A percentile compares a stretch with the other conserved stretches of the same genome.
Evolutionary conservation across 805 yeast species (phyloP).

Genomic region (Metschnikowia bowlesiae): DNA sequence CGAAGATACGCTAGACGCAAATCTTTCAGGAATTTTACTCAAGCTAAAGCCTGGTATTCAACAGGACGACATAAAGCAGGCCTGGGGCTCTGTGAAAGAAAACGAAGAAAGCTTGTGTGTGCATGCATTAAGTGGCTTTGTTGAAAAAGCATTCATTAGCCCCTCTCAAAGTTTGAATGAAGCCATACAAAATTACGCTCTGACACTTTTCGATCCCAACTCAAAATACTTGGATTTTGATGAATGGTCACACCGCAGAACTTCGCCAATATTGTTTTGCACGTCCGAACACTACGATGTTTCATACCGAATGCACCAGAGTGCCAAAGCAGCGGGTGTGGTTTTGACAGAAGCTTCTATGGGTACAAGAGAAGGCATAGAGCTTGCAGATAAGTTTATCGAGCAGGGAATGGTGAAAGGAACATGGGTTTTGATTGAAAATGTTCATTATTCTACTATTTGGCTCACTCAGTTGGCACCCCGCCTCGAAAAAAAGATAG

Average conservation of each 20-base stretch:
- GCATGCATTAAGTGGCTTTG: not conserved
- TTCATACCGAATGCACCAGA: conserved; percentile 44
- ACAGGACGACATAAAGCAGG: not conserved
- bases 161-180: not conserved
- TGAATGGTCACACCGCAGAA: conserved; percentile 5
- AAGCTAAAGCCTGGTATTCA: not conserved
- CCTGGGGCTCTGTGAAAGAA: not conserved
- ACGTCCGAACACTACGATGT: conserved; percentile 67
- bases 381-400: conserved; percentile 53
- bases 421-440: conserved; percentile 74
- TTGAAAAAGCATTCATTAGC: not conserved
- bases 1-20: not conserved
- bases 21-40: not conserved
- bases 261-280: conserved; percentile 47
- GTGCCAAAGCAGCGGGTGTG: conserved; percentile 31
- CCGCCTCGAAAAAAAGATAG: conserved; percentile 31
- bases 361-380: conserved; percentile 68
- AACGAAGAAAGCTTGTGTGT: not conserved
- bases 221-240: not conserved
- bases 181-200: not conserved
- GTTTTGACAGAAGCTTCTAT: conserved; percentile 51
- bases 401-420: conserved; percentile 44
- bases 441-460: conserved; percentile 63
- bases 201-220: not conserved
- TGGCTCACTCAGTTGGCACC: conserved; percentile 60